Conservation (phyloP, 805 yeast species). For the Starmerella sp. region DNA sequence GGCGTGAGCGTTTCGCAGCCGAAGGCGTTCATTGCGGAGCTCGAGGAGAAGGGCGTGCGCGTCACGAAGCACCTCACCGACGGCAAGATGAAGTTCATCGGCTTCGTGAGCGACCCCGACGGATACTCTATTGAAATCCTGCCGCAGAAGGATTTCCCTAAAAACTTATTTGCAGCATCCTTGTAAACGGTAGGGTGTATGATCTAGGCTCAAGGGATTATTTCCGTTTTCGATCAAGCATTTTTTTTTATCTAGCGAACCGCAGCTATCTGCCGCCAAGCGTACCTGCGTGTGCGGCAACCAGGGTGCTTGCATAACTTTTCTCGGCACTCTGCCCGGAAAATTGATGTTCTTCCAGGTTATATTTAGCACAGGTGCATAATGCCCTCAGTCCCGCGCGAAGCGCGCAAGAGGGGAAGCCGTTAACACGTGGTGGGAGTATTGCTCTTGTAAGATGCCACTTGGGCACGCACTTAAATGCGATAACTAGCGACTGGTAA, state of each 20-base stretch:
- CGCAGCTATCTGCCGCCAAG: neutral
- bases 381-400: too few species aligned
- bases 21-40: constrained; percentile 41
- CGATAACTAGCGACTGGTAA: too few species aligned
- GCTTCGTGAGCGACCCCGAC: constrained; percentile 79
- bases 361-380: too few species aligned
- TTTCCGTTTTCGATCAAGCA: neutral
- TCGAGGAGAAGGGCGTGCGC: constrained; percentile 36
- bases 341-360: too few species aligned
- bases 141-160: constrained; percentile 29
- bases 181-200: neutral
- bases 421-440: too few species aligned
- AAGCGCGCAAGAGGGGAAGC: too few species aligned
- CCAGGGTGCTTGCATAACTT: too few species aligned
- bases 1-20: constrained; percentile 63
- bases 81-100: constrained; percentile 50
- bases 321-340: too few species aligned
- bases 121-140: constrained; percentile 74
- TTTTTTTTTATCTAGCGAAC: neutral
- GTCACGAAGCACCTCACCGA: constrained; percentile 36
- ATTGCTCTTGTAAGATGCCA: too few species aligned
- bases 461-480: too few species aligned
- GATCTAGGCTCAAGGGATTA: neutral
- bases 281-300: too few species aligned
- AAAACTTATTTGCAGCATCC: neutral